phyloP scores from a whole-genome alignment of 2,329 filamentous ascomycete genomes.

The Aspergillus caelatus region DNA sequence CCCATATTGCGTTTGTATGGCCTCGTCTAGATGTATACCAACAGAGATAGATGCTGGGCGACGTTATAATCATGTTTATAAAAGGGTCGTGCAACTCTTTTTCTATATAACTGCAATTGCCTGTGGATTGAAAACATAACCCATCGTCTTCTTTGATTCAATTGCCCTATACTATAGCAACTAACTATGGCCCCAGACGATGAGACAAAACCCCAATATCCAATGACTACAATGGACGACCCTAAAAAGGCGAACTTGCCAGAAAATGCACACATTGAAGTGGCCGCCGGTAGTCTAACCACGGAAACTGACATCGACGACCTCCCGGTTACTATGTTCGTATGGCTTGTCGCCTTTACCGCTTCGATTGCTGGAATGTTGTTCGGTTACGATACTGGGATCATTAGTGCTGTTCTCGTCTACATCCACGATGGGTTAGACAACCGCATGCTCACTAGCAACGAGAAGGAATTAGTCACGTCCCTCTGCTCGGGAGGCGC shows the following conservation, averaged over 20 bases:
- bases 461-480: background rate
- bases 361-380: constrained; percentile 36
- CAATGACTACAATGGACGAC: background rate
- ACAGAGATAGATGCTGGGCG: background rate
- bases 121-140: background rate
- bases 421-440: background rate
- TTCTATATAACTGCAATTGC: background rate
- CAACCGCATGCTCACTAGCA: background rate
- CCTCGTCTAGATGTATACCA: background rate
- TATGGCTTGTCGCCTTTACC: constrained; percentile 43
- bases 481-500: background rate
- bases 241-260: background rate
- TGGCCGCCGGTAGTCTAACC: background rate
- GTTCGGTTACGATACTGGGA: constrained; percentile 17
- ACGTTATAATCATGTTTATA: background rate
- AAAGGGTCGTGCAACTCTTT: background rate
- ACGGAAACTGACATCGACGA: constrained; percentile 32
- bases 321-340: constrained; percentile 41
- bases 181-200: background rate
- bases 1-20: background rate
- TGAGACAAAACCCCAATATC: background rate
- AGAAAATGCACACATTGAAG: constrained; percentile 4
- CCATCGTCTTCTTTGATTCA: background rate
- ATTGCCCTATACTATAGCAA: background rate
- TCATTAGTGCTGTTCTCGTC: background rate